Base-by-base conservation (phyloP, 2,329 filamentous ascomycete species). In the Penicillium sp. region DNA sequence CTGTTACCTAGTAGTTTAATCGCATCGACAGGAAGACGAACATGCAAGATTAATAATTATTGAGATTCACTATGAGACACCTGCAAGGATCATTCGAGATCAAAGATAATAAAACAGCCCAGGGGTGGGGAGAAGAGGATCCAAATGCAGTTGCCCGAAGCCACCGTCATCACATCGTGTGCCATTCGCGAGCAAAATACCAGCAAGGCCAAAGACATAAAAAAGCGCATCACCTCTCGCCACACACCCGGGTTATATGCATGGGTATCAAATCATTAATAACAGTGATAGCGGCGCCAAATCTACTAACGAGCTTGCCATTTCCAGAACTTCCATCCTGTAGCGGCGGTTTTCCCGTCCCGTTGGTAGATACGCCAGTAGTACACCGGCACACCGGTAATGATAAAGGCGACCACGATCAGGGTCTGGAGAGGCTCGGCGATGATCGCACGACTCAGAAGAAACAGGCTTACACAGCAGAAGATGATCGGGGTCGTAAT, bases 401-500 rank as follows among this genome's bases (percentile, higher is more conserved):
- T 77, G 53, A 96, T 89, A 65, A 97, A 99, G 0, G 77, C 86
- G 5, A 96, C 77, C 7, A 99, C 94, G 20, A 92, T 83, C 22
- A 96, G 69, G 0, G 92, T 96, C 78, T 99, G 92, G 46, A 95
- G 63, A 4, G 94, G 94, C 73, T 96, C 87, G 13, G 91, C 88
- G 67, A 99, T 94, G 13, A 97, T 85, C 3, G 92, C 91, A 45
- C 94, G 81, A 66, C 86, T 92, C 38, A 99, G 81, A 58, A 99
- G 73, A 68, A 99, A 99, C 58, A 99, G 72, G 69, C 90, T 95
- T 35, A 99, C 94, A 67, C 94, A 99, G 80, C 94, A 99, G 70
- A 99, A 99, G 50, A 96, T 92, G 59, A 99, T 92, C 10, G 94
- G 94, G 2, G 94, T 99, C 0, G 87, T 88, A 66, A 99, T 96